These are phyloP conservation scores for Scutellaria baicalensis DNA, from an alignment of 257 asterid genomes.

Conservation along the genomic window DNA sequence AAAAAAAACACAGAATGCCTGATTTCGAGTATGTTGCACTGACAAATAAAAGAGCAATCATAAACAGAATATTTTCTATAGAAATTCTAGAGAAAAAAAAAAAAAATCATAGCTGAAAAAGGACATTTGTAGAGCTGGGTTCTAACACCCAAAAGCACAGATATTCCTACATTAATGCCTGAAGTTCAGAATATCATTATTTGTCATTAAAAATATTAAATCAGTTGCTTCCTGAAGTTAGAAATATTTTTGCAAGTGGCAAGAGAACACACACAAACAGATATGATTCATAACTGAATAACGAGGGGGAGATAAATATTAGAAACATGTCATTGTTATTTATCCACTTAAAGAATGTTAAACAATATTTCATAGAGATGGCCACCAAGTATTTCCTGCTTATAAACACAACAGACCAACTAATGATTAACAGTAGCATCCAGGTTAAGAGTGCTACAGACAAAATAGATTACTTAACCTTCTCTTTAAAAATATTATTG, in stretches of 20 bases:
- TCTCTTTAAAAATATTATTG: not conserved
- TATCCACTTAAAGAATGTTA: not conserved
- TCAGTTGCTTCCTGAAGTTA: not conserved
- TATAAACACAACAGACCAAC: not conserved
- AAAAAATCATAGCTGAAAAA: not conserved
- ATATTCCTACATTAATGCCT: not conserved
- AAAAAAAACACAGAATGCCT: not conserved
- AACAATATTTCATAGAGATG: not conserved
- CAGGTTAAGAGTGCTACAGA: not conserved
- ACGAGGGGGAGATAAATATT: not conserved
- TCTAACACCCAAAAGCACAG: not conserved
- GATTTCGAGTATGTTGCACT: not conserved
- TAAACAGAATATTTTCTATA: not conserved
- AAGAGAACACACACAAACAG: not conserved
- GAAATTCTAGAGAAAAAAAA: not conserved
- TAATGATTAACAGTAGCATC: not conserved
- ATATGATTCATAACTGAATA: not conserved
- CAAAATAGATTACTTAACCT: not conserved
- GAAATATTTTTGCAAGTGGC: not conserved
- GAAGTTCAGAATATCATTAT: not conserved
- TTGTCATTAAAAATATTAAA: not conserved
- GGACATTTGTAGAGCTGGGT: not conserved
- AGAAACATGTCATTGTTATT: not conserved
- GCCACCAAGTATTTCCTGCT: not conserved
- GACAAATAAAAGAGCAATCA: not conserved